Base-by-base conservation (phyloP, 805 yeast species). In the Saccharomycopsis sp. region DNA sequence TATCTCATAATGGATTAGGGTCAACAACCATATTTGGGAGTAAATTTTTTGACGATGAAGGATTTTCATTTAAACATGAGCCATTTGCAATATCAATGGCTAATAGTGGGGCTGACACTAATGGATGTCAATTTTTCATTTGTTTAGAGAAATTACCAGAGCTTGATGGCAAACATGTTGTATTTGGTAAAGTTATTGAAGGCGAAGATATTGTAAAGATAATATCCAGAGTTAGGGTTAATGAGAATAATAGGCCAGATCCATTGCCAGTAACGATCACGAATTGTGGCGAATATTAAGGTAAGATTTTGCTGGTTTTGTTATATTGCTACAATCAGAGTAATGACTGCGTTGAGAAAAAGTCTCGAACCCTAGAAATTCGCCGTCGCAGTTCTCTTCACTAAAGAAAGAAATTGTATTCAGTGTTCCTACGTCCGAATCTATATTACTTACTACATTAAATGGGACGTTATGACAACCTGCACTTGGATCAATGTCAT, bases 141-240 rank as follows among this genome's bases (percentile, higher is more conserved):
- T 64, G 66, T 36, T 51, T 59, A 26, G 58, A 52, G 0, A 57
- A 58, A 3, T 54, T 60, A 40, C 61, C 63, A 21, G 67, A 65
- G 50, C 54, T 72, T 40, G 72, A 72, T 51, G 68, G 68, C 1
- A 69, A 65, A 50, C 75, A 72, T 49, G 75, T 71, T 8, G 77
- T 73, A 0, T 72, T 73, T 54, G 77, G 77, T 1, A 53, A 57
- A 28, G 72, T 73, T 4, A 57, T 70, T 4, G 75, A 68, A 40
- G 77, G 77, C 1, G 52, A 53, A 27, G 58, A 54, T 11, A 49
- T 61, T 36, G 56, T 58, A 14, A 46, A 53, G 19, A 45, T 50
- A 27, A 53, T 63, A 2, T 61, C 58, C 17, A 48, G 51, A 3
- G 61, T 54, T 26, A 62, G 59, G 11, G 56, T 64, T 2, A 63